Base-by-base conservation (phyloP, 768 basidiomycete species). In the Candolleomyces aberdarensis region DNA sequence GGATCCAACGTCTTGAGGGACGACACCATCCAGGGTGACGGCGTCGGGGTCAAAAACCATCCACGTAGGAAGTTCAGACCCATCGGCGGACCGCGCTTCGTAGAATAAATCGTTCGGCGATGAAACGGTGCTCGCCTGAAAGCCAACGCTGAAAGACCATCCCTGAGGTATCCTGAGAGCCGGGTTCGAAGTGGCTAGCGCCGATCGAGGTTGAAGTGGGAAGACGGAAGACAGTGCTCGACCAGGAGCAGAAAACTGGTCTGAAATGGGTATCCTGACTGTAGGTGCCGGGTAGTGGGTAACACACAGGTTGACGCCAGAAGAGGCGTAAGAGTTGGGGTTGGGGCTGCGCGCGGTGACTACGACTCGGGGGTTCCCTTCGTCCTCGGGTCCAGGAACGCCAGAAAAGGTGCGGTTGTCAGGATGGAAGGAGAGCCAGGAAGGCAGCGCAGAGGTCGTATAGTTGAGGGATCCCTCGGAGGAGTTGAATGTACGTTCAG, bases 121-220 rank as follows among this genome's bases (percentile, higher is more conserved):
- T 9, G 54, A 54, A 15, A 72, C 60, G 2, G 91, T 94, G 40
- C 82, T 76, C 61, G 83, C 77, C 55, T 86, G 74, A 66, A 97
- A 85, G 14, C 95, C 96, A 60, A 98, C 82, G 67, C 92, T 93
- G 75, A 96, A 98, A 0, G 91, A 92, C 94, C 94, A 96, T 49
- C 76, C 72, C 7, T 84, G 84, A 1, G 93, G 94, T 10, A 96
- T 83, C 55, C 94, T 80, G 58, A 97, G 70, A 53, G 81, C 76
- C 58, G 87, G 87, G 53, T 74, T 76, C 50, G 72, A 66, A 15
- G 77, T 78, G 31, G 70, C 67, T 32, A 92, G 74, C 14, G 86
- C 83, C 20, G 90, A 89, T 48, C 78, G 76, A 2, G 79, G 72
- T n/a, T 83, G 76, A 44, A 92, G 74, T 59, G 85, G 72, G 66